Evolutionary conservation across 371 early-diverging fungal species (phyloP).

Genomic region (Actinomucor elegans): DNA sequence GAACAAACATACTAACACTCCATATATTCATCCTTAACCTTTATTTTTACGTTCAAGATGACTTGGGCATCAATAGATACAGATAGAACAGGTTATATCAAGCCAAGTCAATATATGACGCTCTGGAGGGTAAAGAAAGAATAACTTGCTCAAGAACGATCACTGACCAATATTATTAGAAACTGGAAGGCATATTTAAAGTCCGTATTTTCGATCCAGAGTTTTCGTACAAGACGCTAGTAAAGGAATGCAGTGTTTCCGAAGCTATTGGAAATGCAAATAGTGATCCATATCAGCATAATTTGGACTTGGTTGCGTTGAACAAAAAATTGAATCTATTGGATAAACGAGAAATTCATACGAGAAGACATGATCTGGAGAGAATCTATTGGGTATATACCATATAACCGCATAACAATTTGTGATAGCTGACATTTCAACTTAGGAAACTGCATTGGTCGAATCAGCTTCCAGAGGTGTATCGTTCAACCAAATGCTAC

Average conservation of each 20-base stretch:
- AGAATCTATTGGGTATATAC: slow-evolving; percentile 43
- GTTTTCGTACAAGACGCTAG: slow-evolving; percentile 38
- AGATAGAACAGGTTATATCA: slow-evolving; percentile 55
- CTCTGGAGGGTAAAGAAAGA: slow-evolving; percentile 49
- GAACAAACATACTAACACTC: too few relatives aligned
- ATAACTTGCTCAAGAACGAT: background rate
- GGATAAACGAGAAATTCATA: slow-evolving; percentile 33
- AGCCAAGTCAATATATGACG: slow-evolving; percentile 43
- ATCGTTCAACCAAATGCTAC: slow-evolving; percentile 62
- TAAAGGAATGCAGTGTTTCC: slow-evolving; percentile 11
- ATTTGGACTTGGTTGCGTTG: slow-evolving; percentile 26
- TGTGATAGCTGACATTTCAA: background rate
- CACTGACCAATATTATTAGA: slow-evolving; percentile 17
- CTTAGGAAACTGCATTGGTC: slow-evolving; percentile 35
- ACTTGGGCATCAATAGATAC: slow-evolving; percentile 62
- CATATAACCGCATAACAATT: background rate
- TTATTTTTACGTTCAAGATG: too few relatives aligned
- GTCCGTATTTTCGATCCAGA: slow-evolving; percentile 37
- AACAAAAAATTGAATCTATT: slow-evolving; percentile 30
- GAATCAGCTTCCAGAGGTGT: slow-evolving; percentile 46
- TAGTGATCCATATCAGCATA: slow-evolving; percentile 20
- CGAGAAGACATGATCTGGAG: slow-evolving; percentile 37
- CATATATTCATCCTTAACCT: slow-evolving; percentile 29
- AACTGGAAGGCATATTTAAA: slow-evolving; percentile 42
- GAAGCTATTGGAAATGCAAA: background rate